Conservation (phyloP, 2,329 filamentous ascomycete species). For the Teratosphaeriaceae sp. region DNA sequence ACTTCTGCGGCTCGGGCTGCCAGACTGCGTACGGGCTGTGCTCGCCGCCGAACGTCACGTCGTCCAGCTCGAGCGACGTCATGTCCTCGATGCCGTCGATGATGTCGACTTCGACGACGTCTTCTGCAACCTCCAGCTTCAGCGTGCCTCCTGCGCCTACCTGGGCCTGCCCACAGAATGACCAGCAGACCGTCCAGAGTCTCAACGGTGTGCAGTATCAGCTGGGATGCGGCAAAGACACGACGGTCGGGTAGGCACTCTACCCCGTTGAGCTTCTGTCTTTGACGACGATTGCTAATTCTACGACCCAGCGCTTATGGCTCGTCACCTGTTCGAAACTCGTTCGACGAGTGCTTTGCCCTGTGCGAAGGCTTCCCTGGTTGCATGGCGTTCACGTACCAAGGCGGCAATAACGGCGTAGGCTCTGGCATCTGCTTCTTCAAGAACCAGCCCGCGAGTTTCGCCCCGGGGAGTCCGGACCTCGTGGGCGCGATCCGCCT, state of each 20-base stretch:
- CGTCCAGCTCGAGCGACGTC: neutral
- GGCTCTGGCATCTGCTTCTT: constrained; percentile 21
- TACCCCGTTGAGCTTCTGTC: neutral
- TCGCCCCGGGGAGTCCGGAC: neutral
- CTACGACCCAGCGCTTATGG: neutral
- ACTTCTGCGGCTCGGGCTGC: constrained; percentile 8
- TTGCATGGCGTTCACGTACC: constrained; percentile 20
- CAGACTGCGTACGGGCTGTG: constrained; percentile 9
- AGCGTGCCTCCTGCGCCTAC: constrained; percentile 2
- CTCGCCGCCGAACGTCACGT: neutral
- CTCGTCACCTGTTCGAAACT: neutral
- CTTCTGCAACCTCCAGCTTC: neutral
- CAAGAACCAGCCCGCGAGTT: constrained; percentile 8
- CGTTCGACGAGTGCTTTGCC: constrained; percentile 18
- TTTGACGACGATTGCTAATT: neutral
- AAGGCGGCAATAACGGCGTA: constrained; percentile 15
- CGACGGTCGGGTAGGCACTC: neutral
- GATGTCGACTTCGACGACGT: constrained; percentile 1
- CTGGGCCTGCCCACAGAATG: constrained; percentile 6
- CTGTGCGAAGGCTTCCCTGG: constrained; percentile 14
- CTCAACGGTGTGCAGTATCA: constrained; percentile 2
- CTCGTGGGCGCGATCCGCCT: constrained; percentile 6
- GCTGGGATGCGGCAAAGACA: constrained; percentile 6
- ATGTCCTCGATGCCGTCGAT: neutral
- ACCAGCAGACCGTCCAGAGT: constrained; percentile 5